Base-by-base conservation (phyloP, 139 green algal species). In the Chlamydomonas schloesseri region DNA sequence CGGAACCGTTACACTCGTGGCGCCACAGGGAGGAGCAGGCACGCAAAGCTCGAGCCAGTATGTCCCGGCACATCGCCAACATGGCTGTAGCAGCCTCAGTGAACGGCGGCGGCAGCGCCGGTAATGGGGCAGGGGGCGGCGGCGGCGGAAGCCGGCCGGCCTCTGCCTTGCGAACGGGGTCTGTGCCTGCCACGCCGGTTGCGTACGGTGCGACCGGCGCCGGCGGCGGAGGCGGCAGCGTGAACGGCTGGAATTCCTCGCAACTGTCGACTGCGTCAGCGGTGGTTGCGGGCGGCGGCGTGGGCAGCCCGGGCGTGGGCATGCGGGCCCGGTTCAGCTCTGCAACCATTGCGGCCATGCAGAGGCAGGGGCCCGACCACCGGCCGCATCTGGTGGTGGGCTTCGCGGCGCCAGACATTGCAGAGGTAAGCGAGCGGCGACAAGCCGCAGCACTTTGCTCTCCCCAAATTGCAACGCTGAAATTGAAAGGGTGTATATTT, bases 11-110 rank as follows among this genome's bases (percentile, higher is more conserved):
- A n/a, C n/a, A n/a, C n/a, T n/a, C n/a, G n/a, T n/a, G n/a, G n/a
- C n/a, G n/a, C n/a, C n/a, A n/a, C 42, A 50, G 42, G 42, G 79
- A 85, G 79, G 67, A 85, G 67, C 79, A 85, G 79, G 79, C 79
- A 10, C 65, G 67, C 10, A 85, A 85, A 47, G 79, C 79, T 0
- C 79, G 79, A 0, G 42, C 65, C 24, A 85, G 73, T 50, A 85
- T 85, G 47, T 23, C 3, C 23, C 65, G 79, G 28, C 79, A 85
- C 31, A 23, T 68, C 31, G 47, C 65, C 8, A 70, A 73, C 50
- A 74, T 80, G 69, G 53, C 69, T 23, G 53, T 55, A 3, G 69
- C 81, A 15, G 67, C 81, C 1, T 34, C 67, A 0, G 68, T 77
- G 14, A 70, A 71, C 53, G 33, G 80, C 67, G 67, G 24, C 18